phyloP scores from a whole-genome alignment of 352 stramenopile species.

The Phytophthora pistaciae region DNA sequence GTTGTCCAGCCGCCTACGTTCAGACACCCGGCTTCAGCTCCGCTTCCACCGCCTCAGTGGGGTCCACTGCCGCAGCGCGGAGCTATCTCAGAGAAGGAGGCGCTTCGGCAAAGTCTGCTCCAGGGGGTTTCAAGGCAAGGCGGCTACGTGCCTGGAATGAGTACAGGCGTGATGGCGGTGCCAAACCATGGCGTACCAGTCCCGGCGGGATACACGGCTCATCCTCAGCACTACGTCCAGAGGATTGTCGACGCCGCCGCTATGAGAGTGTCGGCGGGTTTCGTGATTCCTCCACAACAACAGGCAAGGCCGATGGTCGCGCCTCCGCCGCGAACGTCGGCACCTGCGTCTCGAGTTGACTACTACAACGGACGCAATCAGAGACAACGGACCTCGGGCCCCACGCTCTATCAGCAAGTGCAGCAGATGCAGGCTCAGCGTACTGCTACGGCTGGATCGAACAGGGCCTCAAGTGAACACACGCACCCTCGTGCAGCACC shows the following conservation, averaged over 20 bases:
- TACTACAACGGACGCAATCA: conserved; percentile 7
- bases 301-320: not conserved
- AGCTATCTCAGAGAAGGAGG: conserved; percentile 4
- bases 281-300: conserved; percentile 1
- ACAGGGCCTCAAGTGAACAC: not conserved
- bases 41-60: conserved; percentile 22
- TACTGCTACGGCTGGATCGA: conserved; percentile 1
- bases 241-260: conserved; percentile 10
- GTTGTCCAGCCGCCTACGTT: conserved; percentile 8
- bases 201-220: not conserved
- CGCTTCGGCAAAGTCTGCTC: not conserved
- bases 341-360: conserved; percentile 3
- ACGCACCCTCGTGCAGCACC: not conserved
- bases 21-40: not conserved
- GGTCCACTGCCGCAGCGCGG: conserved; percentile 4
- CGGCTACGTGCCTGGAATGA: conserved; percentile 12
- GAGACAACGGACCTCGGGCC: not conserved
- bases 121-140: conserved; percentile 14
- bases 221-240: conserved; percentile 25
- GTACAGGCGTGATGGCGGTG: not conserved
- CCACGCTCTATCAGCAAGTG: conserved; percentile 13
- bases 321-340: not conserved
- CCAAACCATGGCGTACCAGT: not conserved
- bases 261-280: conserved; percentile 8
- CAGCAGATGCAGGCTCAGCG: conserved; percentile 19